Base-by-base conservation (phyloP, 352 stramenopile genomes). In the Plasmopara muralis region DNA sequence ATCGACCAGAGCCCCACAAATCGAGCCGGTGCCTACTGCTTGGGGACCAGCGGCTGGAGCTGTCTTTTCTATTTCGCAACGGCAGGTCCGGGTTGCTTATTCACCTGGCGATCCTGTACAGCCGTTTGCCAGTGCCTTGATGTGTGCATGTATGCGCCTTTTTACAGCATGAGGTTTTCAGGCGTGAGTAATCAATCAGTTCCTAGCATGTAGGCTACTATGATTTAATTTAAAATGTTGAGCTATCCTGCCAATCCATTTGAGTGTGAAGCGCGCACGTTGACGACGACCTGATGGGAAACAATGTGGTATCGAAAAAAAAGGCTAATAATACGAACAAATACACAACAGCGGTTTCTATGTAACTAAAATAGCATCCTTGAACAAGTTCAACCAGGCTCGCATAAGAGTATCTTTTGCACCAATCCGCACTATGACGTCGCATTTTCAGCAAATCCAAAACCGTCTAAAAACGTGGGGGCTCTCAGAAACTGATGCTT, bases 21-120 rank as follows among this genome's bases (percentile, higher is more conserved):
- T 49, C 20, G 43, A 47, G 47, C 40, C n/a, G 13, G 53, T 44
- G 10, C 48, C 55, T 58, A 51, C 43, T 62, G 54, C 47, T 60
- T 59, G 44, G 48, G 33, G 15, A 31, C 60, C 30, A 63, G 50
- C 48, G 44, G 39, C 31, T 35, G 5, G 31, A 38, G 15, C 33
- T 45, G 15, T 43, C 18, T 38, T 56, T 64, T 60, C 31, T 64
- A 55, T 66, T 62, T 44, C 48, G 15, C 37, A 68, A 64, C 60
- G 60, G 60, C 50, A 55, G 43, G 37, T 29, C 35, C 42, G 20
- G 44, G 10, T 63, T 64, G 62, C 50, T 67, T 70, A 47, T 57
- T 70, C 50, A 64, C 33, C 14, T 20, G 15, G 31, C 44, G 44
- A 63, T 67, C 53, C 48, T 70, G 18, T 51, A 47, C 34, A 56